Percentiles rank a stretch among this genome's conserved stretches.
phyloP scores from a whole-genome alignment of 2,329 filamentous ascomycete genomes.

The Ustilaginoidea virens region DNA sequence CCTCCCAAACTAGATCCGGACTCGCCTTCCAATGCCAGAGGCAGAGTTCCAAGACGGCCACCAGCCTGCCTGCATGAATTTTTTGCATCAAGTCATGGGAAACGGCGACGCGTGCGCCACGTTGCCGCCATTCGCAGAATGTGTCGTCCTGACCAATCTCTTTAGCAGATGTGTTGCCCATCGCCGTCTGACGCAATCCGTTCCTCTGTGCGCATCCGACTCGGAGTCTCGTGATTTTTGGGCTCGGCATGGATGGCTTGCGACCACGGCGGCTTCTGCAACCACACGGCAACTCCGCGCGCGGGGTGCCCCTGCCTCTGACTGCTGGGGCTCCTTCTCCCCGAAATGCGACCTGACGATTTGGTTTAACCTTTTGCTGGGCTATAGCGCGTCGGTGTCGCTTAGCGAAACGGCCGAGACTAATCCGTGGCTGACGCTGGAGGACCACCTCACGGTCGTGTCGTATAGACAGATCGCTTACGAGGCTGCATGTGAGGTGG shows the following conservation, averaged over 20 bases:
- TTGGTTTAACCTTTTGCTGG: background rate
- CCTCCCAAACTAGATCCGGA: slow-evolving; percentile 1
- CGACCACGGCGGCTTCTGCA: background rate
- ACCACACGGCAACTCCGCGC: background rate
- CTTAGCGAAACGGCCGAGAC: background rate
- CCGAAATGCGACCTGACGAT: background rate
- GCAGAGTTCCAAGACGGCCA: background rate
- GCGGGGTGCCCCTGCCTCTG: background rate
- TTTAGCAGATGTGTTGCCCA: background rate
- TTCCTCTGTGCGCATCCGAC: background rate
- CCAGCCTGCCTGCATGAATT: background rate
- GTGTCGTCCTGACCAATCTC: background rate
- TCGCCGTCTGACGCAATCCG: background rate
- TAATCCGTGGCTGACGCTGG: background rate
- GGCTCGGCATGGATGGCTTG: background rate
- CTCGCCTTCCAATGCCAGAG: background rate
- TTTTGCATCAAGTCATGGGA: background rate
- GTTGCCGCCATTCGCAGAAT: background rate
- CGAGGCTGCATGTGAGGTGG: background rate
- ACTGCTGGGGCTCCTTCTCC: background rate
- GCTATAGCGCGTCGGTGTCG: background rate
- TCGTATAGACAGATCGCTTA: background rate
- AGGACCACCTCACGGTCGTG: background rate
- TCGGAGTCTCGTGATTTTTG: background rate
- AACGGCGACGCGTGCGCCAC: background rate